Evolutionary conservation across 371 early-diverging fungal genomes (phyloP).

Genomic region (Mucor racemosus): DNA sequence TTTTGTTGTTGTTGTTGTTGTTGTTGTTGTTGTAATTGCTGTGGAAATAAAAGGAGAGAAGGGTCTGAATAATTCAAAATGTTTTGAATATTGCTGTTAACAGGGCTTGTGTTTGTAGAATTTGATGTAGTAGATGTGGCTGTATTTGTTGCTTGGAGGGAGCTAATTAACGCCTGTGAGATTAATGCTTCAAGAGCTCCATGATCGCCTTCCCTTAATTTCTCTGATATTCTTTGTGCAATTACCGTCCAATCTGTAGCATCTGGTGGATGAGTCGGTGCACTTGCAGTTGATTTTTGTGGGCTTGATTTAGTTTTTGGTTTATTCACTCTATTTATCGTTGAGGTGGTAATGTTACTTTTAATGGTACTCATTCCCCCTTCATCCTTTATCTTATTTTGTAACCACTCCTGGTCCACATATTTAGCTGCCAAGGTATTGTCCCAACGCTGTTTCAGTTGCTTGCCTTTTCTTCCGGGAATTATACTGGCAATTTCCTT

Average conservation of each 20-base stretch:
- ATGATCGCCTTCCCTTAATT: slow-evolving; percentile 44
- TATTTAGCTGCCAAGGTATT: slow-evolving; percentile 48
- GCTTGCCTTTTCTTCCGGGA: slow-evolving; percentile 50
- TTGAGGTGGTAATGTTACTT: background rate
- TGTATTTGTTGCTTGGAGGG: slow-evolving; percentile 10
- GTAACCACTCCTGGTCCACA: slow-evolving; percentile 48
- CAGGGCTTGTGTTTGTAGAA: slow-evolving; percentile 8
- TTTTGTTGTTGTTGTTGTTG: background rate
- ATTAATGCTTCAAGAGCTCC: slow-evolving; percentile 43
- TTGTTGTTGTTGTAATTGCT: slow-evolving; percentile 17
- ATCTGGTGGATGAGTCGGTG: slow-evolving; percentile 15
- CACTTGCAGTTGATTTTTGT: background rate
- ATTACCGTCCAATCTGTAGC: slow-evolving; percentile 37
- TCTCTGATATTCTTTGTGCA: slow-evolving; percentile 48
- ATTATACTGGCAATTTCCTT: slow-evolving; percentile 49
- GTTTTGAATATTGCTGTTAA: background rate
- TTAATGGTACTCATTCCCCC: slow-evolving; percentile 8
- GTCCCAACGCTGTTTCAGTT: slow-evolving; percentile 54
- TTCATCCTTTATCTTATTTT: slow-evolving; percentile 37
- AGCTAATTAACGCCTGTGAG: slow-evolving; percentile 40
- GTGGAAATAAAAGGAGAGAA: slow-evolving; percentile 27
- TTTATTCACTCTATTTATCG: background rate
- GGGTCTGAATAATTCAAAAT: slow-evolving; percentile 45
- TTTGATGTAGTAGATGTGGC: background rate
- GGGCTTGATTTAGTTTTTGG: background rate